Percentiles rank a stretch among this genome's conserved stretches.
Conservation (phyloP, 768 basidiomycete species). For the Leccinum disarticulatum region DNA sequence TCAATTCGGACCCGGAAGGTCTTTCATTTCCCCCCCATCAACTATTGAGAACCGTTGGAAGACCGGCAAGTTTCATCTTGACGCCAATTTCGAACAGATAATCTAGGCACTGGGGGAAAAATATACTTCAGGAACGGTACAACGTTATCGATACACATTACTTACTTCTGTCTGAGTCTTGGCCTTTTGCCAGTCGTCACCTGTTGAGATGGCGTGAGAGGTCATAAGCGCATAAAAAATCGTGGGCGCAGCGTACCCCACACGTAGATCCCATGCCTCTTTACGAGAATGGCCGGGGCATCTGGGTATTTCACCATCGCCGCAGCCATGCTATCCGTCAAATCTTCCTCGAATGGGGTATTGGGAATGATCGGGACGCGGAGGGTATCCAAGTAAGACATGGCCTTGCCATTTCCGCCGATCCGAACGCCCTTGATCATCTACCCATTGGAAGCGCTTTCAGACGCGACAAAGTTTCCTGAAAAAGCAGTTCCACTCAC, state of each 20-base stretch:
- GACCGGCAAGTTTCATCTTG: slow-evolving; percentile 69
- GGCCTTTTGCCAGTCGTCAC: slow-evolving; percentile 79
- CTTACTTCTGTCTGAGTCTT: slow-evolving; percentile 82
- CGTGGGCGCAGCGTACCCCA: slow-evolving; percentile 58
- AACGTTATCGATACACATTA: not conserved
- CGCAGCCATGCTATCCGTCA: slow-evolving; percentile 84
- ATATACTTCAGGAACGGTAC: not conserved
- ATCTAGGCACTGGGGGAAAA: slow-evolving; percentile 66
- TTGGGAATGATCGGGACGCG: slow-evolving; percentile 89
- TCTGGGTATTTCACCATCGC: slow-evolving; percentile 81
- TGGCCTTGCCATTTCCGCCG: slow-evolving; percentile 70
- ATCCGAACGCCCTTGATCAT: slow-evolving; percentile 91
- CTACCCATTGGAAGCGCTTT: slow-evolving; percentile 34
- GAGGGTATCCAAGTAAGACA: slow-evolving; percentile 84
- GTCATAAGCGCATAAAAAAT: not conserved
- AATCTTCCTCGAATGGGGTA: slow-evolving; percentile 86
- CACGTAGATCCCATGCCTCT: slow-evolving; percentile 80
- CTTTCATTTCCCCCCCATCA: slow-evolving; percentile 1
- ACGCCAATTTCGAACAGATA: slow-evolving; percentile 89
- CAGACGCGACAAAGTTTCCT: not conserved
- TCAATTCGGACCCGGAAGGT: not conserved
- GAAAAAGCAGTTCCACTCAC: slow-evolving; percentile 15
- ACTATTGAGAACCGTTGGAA: slow-evolving; percentile 45
- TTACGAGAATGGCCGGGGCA: slow-evolving; percentile 74
- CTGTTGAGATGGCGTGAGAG: slow-evolving; percentile 32